Conservation (phyloP, 108 stramenopile species). For the Nitzschia sp. region DNA sequence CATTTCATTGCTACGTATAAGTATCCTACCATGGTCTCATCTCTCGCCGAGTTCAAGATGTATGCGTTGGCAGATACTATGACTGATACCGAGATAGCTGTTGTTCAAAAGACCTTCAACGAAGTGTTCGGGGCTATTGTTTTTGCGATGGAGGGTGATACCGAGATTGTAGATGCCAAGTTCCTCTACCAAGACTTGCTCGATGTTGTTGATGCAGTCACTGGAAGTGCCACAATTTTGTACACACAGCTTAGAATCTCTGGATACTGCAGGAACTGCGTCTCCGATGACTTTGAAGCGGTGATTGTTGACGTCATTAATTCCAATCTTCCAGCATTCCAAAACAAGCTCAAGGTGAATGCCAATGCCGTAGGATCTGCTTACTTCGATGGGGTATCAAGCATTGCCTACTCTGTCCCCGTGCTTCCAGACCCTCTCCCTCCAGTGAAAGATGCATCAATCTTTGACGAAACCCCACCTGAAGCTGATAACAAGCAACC, state of each 20-base stretch:
- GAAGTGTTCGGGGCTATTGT: slow-evolving; percentile 32
- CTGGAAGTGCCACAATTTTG: background rate
- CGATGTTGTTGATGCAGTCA: background rate
- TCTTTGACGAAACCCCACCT: slow-evolving; percentile 19
- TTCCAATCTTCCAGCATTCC: slow-evolving; percentile 10
- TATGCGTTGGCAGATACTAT: slow-evolving; percentile 5
- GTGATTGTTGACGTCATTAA: slow-evolving; percentile 16
- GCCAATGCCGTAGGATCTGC: background rate
- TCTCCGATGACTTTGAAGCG: slow-evolving; percentile 3
- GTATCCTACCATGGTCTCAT: slow-evolving; percentile 21
- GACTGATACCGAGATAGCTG: slow-evolving; percentile 22
- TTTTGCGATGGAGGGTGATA: slow-evolving; percentile 33
- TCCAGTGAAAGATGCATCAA: slow-evolving; percentile 14
- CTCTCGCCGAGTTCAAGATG: slow-evolving; percentile 22
- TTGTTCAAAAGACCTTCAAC: slow-evolving; percentile 19
- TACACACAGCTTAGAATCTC: slow-evolving; percentile 16
- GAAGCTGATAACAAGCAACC: slow-evolving; percentile 8
- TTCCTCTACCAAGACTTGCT: slow-evolving; percentile 26
- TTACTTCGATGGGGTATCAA: slow-evolving; percentile 15
- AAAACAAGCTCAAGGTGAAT: slow-evolving; percentile 9
- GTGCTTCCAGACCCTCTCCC: slow-evolving; percentile 18
- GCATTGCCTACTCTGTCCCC: slow-evolving; percentile 13
- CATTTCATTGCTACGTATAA: slow-evolving; percentile 5
- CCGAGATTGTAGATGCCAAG: slow-evolving; percentile 17
- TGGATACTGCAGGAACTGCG: slow-evolving; percentile 34